phyloP scores from a whole-genome alignment of 257 asterid genomes.

The Nicotiana otophora region DNA sequence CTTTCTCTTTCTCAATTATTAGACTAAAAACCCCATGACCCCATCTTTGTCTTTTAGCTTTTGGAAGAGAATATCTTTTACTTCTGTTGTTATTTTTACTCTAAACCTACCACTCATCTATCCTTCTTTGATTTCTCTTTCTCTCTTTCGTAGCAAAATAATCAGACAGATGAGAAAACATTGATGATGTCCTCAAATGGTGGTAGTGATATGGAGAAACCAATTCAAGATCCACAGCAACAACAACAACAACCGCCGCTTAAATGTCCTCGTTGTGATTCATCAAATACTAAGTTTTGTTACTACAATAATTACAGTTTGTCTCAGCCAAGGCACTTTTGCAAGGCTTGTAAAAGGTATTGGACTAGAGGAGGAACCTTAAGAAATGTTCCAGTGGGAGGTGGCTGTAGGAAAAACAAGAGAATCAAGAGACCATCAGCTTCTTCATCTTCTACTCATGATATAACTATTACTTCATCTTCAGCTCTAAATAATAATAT shows the following conservation, averaged over 20 bases:
- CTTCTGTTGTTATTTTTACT: conserved; percentile 35
- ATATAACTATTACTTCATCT: conserved; percentile 8
- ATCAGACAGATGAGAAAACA: conserved; percentile 39
- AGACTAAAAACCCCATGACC: conserved; percentile 32
- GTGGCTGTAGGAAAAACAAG: conserved; percentile 43
- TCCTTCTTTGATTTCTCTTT: conserved; percentile 3
- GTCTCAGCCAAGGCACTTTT: conserved; percentile 48
- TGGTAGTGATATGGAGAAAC: conserved; percentile 32
- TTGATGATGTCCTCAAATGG: conserved; percentile 37
- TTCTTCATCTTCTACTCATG: neutral
- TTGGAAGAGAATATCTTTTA: conserved; percentile 71
- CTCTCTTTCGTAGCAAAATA: conserved; percentile 25
- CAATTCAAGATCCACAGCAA: conserved; percentile 27
- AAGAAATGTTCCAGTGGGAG: conserved; percentile 50
- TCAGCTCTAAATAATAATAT: conserved; percentile 4
- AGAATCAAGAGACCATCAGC: conserved; percentile 26
- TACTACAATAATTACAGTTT: conserved; percentile 46
- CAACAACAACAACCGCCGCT: conserved; percentile 25
- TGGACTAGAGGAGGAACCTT: conserved; percentile 55
- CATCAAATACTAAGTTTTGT: conserved; percentile 41
- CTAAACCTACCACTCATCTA: conserved; percentile 27
- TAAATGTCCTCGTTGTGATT: conserved; percentile 49
- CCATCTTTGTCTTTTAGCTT: conserved; percentile 66
- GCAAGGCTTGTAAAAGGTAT: conserved; percentile 47
- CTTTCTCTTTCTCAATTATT: conserved; percentile 50